Conservation (phyloP, 306 rosid genomes). For the Mucuna pruriens region DNA sequence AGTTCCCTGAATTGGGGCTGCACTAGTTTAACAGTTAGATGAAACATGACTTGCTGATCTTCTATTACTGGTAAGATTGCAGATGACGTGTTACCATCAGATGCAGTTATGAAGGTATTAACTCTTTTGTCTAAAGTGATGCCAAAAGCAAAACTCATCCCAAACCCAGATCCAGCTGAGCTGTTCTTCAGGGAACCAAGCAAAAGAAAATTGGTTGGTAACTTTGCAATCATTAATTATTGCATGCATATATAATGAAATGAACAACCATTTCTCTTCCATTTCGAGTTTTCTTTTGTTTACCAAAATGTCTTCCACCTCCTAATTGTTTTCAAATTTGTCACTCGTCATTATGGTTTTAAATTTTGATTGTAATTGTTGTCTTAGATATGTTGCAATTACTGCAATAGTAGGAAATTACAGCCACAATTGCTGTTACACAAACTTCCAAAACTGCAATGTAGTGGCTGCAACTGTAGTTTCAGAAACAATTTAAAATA, state of each 20-base stretch:
- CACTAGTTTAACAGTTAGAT: neutral
- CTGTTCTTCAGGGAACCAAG: slow-evolving; percentile 70
- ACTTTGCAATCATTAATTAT: neutral
- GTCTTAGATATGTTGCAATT: neutral
- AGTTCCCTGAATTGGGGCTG: neutral
- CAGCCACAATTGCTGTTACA: neutral
- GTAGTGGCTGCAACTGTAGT: neutral
- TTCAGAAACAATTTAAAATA: neutral
- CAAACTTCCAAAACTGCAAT: neutral
- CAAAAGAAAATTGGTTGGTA: slow-evolving; percentile 84
- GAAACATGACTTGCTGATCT: slow-evolving; percentile 49
- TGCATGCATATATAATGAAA: neutral
- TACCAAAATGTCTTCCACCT: neutral
- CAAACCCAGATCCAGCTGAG: slow-evolving; percentile 62
- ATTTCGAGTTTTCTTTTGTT: neutral
- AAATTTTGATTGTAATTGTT: neutral
- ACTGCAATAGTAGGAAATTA: neutral
- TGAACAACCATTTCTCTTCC: neutral
- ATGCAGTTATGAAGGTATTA: slow-evolving; percentile 59
- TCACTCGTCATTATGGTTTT: neutral
- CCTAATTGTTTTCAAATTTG: neutral
- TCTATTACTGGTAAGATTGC: slow-evolving; percentile 70
- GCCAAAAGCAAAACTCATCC: slow-evolving; percentile 85
- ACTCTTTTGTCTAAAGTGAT: slow-evolving; percentile 62
- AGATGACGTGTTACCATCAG: slow-evolving; percentile 76